Conservation (phyloP, 345 rosid genomes). For the Barbarea vulgaris region DNA sequence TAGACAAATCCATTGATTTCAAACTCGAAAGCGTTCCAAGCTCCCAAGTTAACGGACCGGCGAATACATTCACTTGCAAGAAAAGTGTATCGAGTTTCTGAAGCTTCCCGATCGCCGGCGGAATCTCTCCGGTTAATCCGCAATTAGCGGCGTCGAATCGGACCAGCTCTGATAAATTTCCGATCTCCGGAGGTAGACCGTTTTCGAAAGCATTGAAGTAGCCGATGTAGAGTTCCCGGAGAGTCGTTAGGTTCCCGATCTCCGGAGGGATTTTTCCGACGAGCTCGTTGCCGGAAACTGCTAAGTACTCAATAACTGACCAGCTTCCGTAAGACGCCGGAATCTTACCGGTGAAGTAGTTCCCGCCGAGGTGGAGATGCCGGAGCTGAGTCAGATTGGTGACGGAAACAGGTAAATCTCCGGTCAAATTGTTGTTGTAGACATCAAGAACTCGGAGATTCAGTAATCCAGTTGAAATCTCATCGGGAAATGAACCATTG, state of each 20-base stretch:
- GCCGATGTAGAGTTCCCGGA: slow-evolving; percentile 78
- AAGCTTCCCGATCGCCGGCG: slow-evolving; percentile 60
- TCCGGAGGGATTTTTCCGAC: slow-evolving; percentile 71
- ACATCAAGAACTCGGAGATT: slow-evolving; percentile 81
- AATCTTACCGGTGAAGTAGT: slow-evolving; percentile 72
- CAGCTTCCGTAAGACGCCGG: slow-evolving; percentile 76
- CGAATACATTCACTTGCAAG: slow-evolving; percentile 74
- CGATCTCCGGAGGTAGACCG: slow-evolving; percentile 76
- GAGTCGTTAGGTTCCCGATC: slow-evolving; percentile 65
- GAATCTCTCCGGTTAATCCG: slow-evolving; percentile 64
- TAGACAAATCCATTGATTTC: slow-evolving; percentile 86
- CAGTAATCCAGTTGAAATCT: slow-evolving; percentile 54
- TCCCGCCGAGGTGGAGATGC: slow-evolving; percentile 85
- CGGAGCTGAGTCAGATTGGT: slow-evolving; percentile 65
- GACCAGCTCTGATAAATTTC: slow-evolving; percentile 64
- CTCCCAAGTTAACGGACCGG: slow-evolving; percentile 64
- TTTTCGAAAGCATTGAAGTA: slow-evolving; percentile 70
- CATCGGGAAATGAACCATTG: slow-evolving; percentile 66
- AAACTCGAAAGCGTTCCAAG: slow-evolving; percentile 67
- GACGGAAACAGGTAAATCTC: slow-evolving; percentile 66
- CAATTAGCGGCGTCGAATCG: slow-evolving; percentile 77
- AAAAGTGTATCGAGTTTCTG: slow-evolving; percentile 83
- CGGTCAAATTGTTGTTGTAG: slow-evolving; percentile 91
- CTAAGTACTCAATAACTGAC: slow-evolving; percentile 69
- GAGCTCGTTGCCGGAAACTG: slow-evolving; percentile 82